Percentiles rank a stretch among this genome's conserved stretches.
These are phyloP conservation scores for Globisporangium megalacanthum DNA, from an alignment of 352 stramenopile genomes.

Conservation along the genomic window DNA sequence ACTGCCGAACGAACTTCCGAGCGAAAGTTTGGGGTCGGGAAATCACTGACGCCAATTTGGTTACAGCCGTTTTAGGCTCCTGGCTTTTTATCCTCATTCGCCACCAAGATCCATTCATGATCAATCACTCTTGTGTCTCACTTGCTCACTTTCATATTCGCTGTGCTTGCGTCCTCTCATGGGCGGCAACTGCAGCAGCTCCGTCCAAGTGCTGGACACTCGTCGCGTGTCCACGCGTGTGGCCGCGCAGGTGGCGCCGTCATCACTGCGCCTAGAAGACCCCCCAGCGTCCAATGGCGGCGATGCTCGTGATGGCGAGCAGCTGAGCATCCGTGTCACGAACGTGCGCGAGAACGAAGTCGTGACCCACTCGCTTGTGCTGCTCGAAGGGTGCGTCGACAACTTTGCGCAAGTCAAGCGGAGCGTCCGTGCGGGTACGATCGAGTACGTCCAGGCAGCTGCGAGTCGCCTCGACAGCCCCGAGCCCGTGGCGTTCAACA, in stretches of 20 bases:
- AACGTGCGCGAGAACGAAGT: constrained; percentile 83
- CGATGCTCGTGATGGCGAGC: not conserved
- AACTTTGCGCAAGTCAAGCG: constrained; percentile 7
- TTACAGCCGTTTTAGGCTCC: no score
- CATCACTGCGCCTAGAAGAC: no score
- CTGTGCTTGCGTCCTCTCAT: not conserved
- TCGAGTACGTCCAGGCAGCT: constrained; percentile 9
- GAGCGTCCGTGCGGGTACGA: constrained; percentile 19
- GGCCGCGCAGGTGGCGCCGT: no score
- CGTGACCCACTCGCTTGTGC: constrained; percentile 40
- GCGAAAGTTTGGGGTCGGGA: no score
- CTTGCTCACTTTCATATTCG: not conserved
- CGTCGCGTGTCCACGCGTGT: no score
- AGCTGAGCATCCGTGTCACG: constrained; percentile 46
- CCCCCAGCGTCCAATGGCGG: not conserved
- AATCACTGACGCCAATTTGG: no score
- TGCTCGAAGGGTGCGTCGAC: constrained; percentile 40
- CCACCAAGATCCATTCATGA: not conserved
- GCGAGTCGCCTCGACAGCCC: not conserved
- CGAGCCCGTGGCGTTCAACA: not conserved
- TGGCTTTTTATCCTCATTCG: no score
- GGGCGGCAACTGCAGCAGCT: constrained; percentile 9
- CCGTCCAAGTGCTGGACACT: not conserved
- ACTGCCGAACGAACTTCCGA: no score
- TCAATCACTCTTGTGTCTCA: not conserved